phyloP scores from a whole-genome alignment of 1,284 basidiomycete species.

The Microstroma glucosiphilum region DNA sequence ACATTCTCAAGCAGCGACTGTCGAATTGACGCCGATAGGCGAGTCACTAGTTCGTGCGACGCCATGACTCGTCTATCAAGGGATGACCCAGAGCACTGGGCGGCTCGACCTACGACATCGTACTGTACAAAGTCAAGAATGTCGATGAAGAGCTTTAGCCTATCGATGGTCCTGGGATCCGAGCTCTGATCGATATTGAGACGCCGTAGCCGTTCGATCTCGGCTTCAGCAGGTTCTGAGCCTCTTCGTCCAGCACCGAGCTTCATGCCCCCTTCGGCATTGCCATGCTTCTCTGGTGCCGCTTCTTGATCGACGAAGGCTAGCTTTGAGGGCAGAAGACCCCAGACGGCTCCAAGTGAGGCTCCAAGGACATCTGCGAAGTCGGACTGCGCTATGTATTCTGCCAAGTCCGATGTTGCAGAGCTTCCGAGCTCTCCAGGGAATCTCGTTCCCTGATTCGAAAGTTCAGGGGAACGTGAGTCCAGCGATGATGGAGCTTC shows the following conservation, averaged over 20 bases:
- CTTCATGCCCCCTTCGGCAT: slow-evolving; percentile 38
- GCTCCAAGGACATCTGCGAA: slow-evolving; percentile 94
- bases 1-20: slow-evolving; percentile 88
- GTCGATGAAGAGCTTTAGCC: slow-evolving; percentile 60
- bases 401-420: slow-evolving; percentile 61
- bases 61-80: slow-evolving; percentile 1
- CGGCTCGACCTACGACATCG: slow-evolving; percentile 8
- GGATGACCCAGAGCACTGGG: neutral
- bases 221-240: slow-evolving; percentile 55
- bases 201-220: slow-evolving; percentile 57
- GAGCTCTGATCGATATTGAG: slow-evolving; percentile 53
- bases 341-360: slow-evolving; percentile 87
- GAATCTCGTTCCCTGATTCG: neutral
- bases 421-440: neutral
- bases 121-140: slow-evolving; percentile 88
- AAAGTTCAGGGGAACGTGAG: neutral
- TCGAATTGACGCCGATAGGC: slow-evolving; percentile 59
- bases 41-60: slow-evolving; percentile 22
- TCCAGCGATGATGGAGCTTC: neutral
- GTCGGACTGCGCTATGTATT: slow-evolving; percentile 91
- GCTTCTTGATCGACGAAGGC: slow-evolving; percentile 36
- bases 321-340: slow-evolving; percentile 78
- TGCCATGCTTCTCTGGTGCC: slow-evolving; percentile 5
- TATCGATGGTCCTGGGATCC: slow-evolving; percentile 2
- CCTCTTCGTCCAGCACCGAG: slow-evolving; percentile 42